Conservation (phyloP, 768 basidiomycete genomes). For the Boletus patriciae region DNA sequence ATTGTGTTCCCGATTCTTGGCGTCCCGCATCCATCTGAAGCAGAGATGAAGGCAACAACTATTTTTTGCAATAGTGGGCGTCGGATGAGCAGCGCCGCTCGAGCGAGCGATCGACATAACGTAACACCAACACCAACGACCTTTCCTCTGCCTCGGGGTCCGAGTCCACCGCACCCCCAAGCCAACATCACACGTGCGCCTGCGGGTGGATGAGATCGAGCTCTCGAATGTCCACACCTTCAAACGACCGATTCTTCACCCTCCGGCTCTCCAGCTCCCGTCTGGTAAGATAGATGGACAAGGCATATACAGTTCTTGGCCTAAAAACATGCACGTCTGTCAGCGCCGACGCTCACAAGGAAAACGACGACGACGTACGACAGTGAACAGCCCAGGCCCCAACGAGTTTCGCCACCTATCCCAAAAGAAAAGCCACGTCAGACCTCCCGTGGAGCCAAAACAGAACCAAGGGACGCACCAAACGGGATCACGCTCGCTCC, state of each 20-base stretch:
- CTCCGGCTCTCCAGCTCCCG: constrained; percentile 67
- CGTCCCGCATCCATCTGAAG: too few species aligned
- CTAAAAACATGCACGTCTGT: too few species aligned
- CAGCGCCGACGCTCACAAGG: too few species aligned
- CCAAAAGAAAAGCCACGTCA: not conserved
- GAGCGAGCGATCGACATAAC: too few species aligned
- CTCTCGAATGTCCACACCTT: constrained; percentile 65
- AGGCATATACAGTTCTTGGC: too few species aligned
- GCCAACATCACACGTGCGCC: constrained; percentile 8
- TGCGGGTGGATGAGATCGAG: constrained; percentile 59
- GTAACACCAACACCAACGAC: not conserved
- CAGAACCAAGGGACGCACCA: constrained; percentile 43
- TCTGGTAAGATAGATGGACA: constrained; percentile 66
- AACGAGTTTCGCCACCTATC: constrained; percentile 64
- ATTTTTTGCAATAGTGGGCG: too few species aligned
- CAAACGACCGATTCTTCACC: constrained; percentile 69
- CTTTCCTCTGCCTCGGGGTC: too few species aligned
- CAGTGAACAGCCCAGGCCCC: constrained; percentile 65
- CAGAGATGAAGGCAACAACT: too few species aligned
- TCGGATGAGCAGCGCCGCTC: too few species aligned
- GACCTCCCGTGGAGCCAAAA: not conserved
- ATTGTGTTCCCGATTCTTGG: too few species aligned
- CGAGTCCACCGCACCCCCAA: too few species aligned
- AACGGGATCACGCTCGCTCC: constrained; percentile 71
- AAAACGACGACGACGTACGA: constrained; percentile 18